These are phyloP conservation scores for Sphenostylis stenocarpa DNA, from an alignment of 306 rosid genomes.

Conservation along the genomic window DNA sequence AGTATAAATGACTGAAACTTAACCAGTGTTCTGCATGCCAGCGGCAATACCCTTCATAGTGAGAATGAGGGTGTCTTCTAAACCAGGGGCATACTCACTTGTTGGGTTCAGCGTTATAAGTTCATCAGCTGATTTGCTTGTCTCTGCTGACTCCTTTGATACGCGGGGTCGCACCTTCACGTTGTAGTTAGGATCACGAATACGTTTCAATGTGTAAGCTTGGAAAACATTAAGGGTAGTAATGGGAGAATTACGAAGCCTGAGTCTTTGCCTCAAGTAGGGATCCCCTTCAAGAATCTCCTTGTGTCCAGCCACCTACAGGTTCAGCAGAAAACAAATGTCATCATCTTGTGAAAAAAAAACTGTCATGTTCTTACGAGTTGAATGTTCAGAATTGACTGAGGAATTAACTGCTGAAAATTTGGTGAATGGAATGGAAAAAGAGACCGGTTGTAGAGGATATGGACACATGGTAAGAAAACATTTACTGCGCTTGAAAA, in stretches of 20 bases:
- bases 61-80: slow-evolving; percentile 95
- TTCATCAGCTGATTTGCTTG: slow-evolving; percentile 71
- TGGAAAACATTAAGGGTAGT: slow-evolving; percentile 94
- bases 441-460: neutral
- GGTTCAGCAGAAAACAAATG: slow-evolving; percentile 17
- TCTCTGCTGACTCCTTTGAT: slow-evolving; percentile 64
- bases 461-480: neutral
- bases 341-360: neutral
- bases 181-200: slow-evolving; percentile 65
- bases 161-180: slow-evolving; percentile 64
- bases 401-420: neutral
- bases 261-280: slow-evolving; percentile 88
- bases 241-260: slow-evolving; percentile 86
- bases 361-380: neutral
- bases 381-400: neutral
- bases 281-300: slow-evolving; percentile 97
- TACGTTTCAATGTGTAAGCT: slow-evolving; percentile 93
- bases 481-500: neutral
- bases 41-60: slow-evolving; percentile 99
- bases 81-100: slow-evolving; percentile 94
- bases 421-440: neutral
- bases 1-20: slow-evolving; percentile 6
- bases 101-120: slow-evolving; percentile 81
- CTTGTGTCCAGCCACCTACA: slow-evolving; percentile 88
- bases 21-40: slow-evolving; percentile 98